Evolutionary conservation across 2,329 filamentous ascomycete genomes (phyloP).

Genomic region (Penicillium sp.): DNA sequence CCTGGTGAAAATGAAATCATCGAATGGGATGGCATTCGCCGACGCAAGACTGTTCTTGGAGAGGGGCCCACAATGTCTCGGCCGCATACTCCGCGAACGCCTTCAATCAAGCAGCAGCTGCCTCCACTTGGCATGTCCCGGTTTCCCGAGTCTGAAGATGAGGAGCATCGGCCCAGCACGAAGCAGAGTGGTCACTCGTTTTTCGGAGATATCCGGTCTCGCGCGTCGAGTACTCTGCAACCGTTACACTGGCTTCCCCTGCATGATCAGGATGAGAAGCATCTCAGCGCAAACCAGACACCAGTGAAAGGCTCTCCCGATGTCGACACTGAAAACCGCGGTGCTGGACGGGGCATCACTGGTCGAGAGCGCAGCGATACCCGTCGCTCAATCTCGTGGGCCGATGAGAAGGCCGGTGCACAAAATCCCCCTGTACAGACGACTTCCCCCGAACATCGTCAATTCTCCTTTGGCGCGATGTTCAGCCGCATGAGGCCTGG

Average conservation of each 20-base stretch:
- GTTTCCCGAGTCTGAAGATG: slow-evolving; percentile 63
- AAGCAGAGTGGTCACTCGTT: slow-evolving; percentile 32
- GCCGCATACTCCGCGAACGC: slow-evolving; percentile 35
- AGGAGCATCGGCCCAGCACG: slow-evolving; percentile 35
- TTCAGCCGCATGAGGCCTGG: slow-evolving; percentile 52
- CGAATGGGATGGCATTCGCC: slow-evolving; percentile 86
- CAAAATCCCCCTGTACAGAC: slow-evolving; percentile 26
- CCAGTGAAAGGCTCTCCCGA: too few species aligned
- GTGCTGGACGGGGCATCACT: slow-evolving; percentile 14
- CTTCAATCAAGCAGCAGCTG: slow-evolving; percentile 51
- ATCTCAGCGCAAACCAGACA: slow-evolving; percentile 8
- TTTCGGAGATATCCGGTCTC: slow-evolving; percentile 36
- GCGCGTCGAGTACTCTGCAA: slow-evolving; percentile 35
- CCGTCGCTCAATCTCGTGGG: slow-evolving; percentile 37
- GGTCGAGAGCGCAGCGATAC: slow-evolving; percentile 32
- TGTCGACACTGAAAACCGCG: slow-evolving; percentile 39
- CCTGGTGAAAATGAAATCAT: slow-evolving; percentile 73
- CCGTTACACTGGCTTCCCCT: slow-evolving; percentile 34
- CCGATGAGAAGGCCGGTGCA: slow-evolving; percentile 23
- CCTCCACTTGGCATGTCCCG: slow-evolving; percentile 83
- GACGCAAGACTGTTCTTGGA: slow-evolving; percentile 57
- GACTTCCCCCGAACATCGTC: slow-evolving; percentile 57
- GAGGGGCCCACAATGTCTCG: slow-evolving; percentile 40
- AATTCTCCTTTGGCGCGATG: slow-evolving; percentile 89
- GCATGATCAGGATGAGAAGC: slow-evolving; percentile 28